Conservation (phyloP, 257 asterid species). For the Solanum rostratum region DNA sequence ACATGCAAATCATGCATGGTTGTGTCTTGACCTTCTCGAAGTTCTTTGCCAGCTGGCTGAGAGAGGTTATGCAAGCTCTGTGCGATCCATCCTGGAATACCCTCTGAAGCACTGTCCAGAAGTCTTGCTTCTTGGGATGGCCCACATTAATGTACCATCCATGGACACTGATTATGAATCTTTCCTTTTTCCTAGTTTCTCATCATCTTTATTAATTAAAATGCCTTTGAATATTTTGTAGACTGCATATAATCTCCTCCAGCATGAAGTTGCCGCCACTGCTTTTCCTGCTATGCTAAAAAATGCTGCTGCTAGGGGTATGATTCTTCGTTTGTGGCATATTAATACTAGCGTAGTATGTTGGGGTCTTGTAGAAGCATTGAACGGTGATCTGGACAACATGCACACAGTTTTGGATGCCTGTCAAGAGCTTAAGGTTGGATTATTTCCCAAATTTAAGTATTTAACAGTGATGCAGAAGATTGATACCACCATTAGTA, state of each 20-base stretch:
- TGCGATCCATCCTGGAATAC: constrained; percentile 58
- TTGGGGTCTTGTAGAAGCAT: constrained; percentile 68
- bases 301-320: constrained; percentile 28
- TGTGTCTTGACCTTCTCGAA: constrained; percentile 70
- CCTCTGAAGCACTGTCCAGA: constrained; percentile 83
- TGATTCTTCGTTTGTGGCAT: constrained; percentile 59
- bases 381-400: constrained; percentile 52
- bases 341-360: constrained; percentile 58
- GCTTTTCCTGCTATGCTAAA: constrained; percentile 48
- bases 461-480: background rate
- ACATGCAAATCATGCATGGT: constrained; percentile 64
- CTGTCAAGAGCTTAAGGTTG: constrained; percentile 82
- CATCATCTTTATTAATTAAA: background rate
- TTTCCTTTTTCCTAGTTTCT: background rate
- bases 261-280: constrained; percentile 61
- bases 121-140: constrained; percentile 83
- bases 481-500: background rate
- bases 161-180: background rate
- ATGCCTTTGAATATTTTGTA: constrained; percentile 27
- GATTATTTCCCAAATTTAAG: constrained; percentile 3
- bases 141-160: constrained; percentile 58
- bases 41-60: constrained; percentile 81
- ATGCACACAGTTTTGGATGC: constrained; percentile 53
- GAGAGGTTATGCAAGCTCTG: constrained; percentile 84
- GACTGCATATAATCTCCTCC: constrained; percentile 89